Conservation (phyloP, 805 yeast species). For the Ogataea minuta region DNA sequence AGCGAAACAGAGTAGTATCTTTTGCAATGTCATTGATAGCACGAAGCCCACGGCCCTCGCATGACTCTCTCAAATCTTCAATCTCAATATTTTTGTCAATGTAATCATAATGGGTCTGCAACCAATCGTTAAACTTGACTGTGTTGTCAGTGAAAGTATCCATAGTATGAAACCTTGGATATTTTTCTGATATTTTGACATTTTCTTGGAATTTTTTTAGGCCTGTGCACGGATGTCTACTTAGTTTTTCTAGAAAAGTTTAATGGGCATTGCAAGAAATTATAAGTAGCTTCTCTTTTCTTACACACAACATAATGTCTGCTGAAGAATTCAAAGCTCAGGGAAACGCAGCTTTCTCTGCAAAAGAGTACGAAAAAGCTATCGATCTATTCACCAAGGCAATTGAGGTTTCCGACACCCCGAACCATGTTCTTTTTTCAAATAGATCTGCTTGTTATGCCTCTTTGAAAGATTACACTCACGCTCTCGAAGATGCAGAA, state of each 20-base stretch:
- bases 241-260: conserved; percentile 15
- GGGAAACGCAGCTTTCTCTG: conserved; percentile 90
- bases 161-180: background rate
- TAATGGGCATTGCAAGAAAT: conserved; percentile 3
- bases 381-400: conserved; percentile 81
- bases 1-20: conserved; percentile 65
- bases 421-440: conserved; percentile 90
- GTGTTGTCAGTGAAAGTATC: conserved; percentile 33
- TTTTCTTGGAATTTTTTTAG: background rate
- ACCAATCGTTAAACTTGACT: conserved; percentile 44
- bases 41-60: conserved; percentile 77
- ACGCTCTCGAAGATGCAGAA: conserved; percentile 83
- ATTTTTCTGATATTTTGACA: background rate
- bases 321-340: conserved; percentile 82
- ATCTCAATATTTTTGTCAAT: conserved; percentile 59
- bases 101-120: conserved; percentile 38
- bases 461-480: conserved; percentile 65
- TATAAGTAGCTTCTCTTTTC: conserved; percentile 6
- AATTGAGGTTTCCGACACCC: conserved; percentile 73
- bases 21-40: conserved; percentile 59
- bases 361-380: conserved; percentile 80
- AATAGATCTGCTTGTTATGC: conserved; percentile 93
- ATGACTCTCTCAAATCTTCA: conserved; percentile 52
- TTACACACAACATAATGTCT: conserved; percentile 37
- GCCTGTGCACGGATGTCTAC: conserved; percentile 11